A percentile compares a stretch with the other conserved stretches of the same genome.
Conservation (phyloP, 1,139 yeast species). For the Ogataea hybrid region DNA sequence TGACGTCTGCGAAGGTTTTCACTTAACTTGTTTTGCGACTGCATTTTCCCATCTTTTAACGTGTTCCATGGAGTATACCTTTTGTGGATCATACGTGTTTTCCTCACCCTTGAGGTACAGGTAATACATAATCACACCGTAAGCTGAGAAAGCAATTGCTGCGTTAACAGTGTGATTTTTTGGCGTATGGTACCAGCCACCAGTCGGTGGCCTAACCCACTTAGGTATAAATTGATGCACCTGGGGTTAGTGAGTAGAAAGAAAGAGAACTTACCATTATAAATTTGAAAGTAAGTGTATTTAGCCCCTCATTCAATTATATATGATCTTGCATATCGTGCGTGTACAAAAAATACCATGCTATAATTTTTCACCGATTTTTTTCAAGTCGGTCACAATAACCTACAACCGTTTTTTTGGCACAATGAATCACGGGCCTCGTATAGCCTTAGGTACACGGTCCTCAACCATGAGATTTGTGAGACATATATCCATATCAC, state of each 20-base stretch:
- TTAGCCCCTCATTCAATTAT: background rate
- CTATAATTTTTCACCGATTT: conserved; percentile 5
- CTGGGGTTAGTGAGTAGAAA: conserved; percentile 1
- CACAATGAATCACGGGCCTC: background rate
- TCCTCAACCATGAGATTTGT: background rate
- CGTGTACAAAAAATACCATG: conserved; percentile 3
- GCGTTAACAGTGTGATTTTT: conserved; percentile 32
- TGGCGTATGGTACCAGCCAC: conserved; percentile 36
- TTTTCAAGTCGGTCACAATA: background rate
- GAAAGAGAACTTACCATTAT: background rate
- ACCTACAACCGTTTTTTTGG: background rate
- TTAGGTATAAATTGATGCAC: conserved; percentile 24
- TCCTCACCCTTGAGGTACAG: conserved; percentile 31
- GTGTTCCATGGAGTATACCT: conserved; percentile 28
- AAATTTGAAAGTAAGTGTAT: background rate
- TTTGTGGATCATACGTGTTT: conserved; percentile 27
- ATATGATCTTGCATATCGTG: background rate
- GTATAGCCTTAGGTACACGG: conserved; percentile 1
- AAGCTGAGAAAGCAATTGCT: conserved; percentile 29
- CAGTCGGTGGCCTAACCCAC: conserved; percentile 35
- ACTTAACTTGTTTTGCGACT: conserved; percentile 4
- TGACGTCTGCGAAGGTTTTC: no score
- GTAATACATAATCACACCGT: conserved; percentile 21
- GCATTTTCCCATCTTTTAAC: conserved; percentile 35
- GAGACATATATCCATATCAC: conserved; percentile 19